Base-by-base conservation (phyloP, 352 stramenopile species). In the Halophytophthora batemanensis region DNA sequence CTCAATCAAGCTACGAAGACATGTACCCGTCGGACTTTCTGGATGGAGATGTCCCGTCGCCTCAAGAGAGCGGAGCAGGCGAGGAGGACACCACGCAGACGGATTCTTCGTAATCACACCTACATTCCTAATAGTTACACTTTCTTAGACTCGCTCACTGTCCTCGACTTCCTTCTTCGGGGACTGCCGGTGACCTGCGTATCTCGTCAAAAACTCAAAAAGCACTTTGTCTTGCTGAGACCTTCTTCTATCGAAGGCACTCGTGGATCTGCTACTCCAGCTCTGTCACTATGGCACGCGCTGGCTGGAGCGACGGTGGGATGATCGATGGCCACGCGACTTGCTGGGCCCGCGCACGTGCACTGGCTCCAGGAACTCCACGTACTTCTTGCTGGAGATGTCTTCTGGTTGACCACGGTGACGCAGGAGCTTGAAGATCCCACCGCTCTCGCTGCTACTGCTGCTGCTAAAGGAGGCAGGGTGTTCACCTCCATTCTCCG, bases 351-450 rank as follows among this genome's bases (percentile, higher is more conserved):
- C 48, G 35, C 34, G 71, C 19, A 78, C 65, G 46, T 82, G 69
- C 15, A 87, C 63, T 0, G 76, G 76, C 17, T 74, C 65, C 8
- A 75, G 59, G 51, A 84, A 87, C 51, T 86, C 76, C n/a, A 86
- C 53, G 35, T 70, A 46, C 35, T 72, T 77, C 39, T 48, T 60
- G n/a, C 42, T 61, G 29, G 56, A 56, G 6, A 19, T 51, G 23
- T 52, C 55, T 53, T 58, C 54, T 14, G 10, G 29, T 22, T 61
- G 63, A 2, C 48, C 45, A 14, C 52, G 65, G 22, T 44, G 63
- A 19, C 53, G 31, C 34, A 83, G 51, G 18, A 82, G 59, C 45
- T 74, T 79, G 49, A 73, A 59, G 22, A 80, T 37, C 0, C 66
- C 51, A 22, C 52, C 37, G n/a, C 49, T 43, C 23, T 19, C 25